Percentiles rank a stretch among this genome's conserved stretches.
Conservation (phyloP, 2,329 filamentous ascomycete genomes). For the Magnaporthiopsis poae region DNA sequence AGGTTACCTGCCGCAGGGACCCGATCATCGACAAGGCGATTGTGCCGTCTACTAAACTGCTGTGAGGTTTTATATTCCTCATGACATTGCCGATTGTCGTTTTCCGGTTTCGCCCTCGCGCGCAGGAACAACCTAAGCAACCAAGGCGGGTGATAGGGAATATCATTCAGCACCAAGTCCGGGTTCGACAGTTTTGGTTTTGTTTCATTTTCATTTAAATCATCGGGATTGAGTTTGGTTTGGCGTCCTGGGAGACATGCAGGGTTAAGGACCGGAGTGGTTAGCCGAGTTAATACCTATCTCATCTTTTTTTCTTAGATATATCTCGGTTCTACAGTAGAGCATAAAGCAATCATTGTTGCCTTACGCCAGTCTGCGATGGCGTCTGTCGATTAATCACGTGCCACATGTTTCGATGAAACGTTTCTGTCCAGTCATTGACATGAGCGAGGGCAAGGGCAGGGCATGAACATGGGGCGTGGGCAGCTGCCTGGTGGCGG, state of each 20-base stretch:
- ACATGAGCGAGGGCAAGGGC: no score
- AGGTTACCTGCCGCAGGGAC: slow-evolving; percentile 40
- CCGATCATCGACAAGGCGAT: slow-evolving; percentile 56
- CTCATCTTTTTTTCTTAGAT: not conserved
- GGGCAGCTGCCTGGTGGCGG: no score
- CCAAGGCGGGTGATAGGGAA: no score
- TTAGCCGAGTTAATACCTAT: not conserved
- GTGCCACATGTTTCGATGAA: not conserved
- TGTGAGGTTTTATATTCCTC: slow-evolving; percentile 9
- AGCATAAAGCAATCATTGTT: not conserved
- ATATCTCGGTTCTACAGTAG: not conserved
- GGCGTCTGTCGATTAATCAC: not conserved
- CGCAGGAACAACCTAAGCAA: no score
- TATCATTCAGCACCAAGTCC: not conserved
- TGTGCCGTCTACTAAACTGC: slow-evolving; percentile 44
- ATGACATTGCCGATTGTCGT: not conserved
- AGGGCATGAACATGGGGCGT: no score
- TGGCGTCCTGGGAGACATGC: not conserved
- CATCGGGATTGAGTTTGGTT: not conserved
- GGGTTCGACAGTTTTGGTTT: not conserved
- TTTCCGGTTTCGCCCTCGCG: not conserved
- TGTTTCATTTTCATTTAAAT: not conserved
- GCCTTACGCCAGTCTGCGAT: not conserved
- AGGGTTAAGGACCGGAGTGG: not conserved
- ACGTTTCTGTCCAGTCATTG: no score